phyloP scores from a whole-genome alignment of 1,284 basidiomycete genomes.

The Boletellus deceptivus region DNA sequence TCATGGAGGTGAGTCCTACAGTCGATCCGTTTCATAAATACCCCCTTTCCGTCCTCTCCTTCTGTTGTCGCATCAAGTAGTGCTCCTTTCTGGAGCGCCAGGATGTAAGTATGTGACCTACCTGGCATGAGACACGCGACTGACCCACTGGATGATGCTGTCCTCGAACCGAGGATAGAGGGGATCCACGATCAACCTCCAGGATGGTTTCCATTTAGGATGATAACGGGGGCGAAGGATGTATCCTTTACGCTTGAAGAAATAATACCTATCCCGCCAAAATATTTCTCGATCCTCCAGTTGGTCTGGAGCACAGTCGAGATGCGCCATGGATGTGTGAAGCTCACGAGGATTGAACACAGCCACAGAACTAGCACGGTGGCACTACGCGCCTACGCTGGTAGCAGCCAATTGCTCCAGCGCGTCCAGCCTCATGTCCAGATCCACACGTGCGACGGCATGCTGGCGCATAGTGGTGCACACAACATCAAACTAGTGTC shows the following conservation, averaged over 20 bases:
- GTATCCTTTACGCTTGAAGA: background rate
- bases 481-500: too few relatives aligned
- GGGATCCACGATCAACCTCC: background rate
- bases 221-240: background rate
- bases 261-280: background rate
- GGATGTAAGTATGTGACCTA: background rate
- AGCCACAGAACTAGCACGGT: background rate
- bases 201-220: background rate
- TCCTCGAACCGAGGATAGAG: background rate
- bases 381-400: too few relatives aligned
- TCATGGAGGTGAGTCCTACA: background rate
- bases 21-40: background rate
- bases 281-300: background rate
- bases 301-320: background rate
- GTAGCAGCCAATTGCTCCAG: too few relatives aligned
- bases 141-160: background rate
- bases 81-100: background rate
- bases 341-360: background rate
- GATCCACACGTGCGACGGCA: too few relatives aligned
- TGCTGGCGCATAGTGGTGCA: too few relatives aligned
- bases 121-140: background rate
- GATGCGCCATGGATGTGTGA: background rate
- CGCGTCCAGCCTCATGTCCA: too few relatives aligned
- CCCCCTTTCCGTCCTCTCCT: background rate
- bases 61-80: background rate